phyloP scores from a whole-genome alignment of 2,329 filamentous ascomycete genomes.

The Cladophialophora bantiana region DNA sequence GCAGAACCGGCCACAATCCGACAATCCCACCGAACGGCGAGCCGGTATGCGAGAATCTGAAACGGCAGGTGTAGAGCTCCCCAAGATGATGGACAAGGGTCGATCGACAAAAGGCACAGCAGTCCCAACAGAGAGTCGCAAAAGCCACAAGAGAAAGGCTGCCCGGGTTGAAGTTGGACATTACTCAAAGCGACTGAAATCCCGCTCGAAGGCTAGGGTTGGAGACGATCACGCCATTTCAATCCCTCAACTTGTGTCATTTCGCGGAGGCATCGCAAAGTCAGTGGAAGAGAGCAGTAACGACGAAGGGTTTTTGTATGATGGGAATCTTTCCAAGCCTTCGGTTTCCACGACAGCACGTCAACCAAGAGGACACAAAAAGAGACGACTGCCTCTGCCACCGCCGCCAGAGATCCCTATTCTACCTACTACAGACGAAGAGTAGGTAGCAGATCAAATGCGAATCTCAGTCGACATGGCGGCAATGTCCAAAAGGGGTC shows the following conservation, averaged over 20 bases:
- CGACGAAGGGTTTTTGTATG: constrained; percentile 23
- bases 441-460: constrained; percentile 4
- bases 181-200: constrained; percentile 8
- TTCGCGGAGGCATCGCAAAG: constrained; percentile 1
- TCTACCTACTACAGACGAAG: constrained; percentile 33
- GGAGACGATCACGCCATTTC: background rate
- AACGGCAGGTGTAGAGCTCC: background rate
- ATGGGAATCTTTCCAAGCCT: background rate
- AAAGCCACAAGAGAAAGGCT: constrained; percentile 6
- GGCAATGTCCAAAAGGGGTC: background rate
- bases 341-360: background rate
- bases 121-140: background rate
- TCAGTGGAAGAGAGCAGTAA: constrained; percentile 24
- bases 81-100: background rate
- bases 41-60: background rate
- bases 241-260: constrained; percentile 20
- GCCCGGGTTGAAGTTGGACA: background rate
- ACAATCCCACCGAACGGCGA: background rate
- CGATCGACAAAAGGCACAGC: background rate
- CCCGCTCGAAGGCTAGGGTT: background rate
- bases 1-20: background rate
- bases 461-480: background rate
- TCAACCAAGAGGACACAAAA: constrained; percentile 2
- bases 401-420: constrained; percentile 39
- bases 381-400: constrained; percentile 25